Base-by-base conservation (phyloP, 768 basidiomycete species). In the Podaxis sp. region DNA sequence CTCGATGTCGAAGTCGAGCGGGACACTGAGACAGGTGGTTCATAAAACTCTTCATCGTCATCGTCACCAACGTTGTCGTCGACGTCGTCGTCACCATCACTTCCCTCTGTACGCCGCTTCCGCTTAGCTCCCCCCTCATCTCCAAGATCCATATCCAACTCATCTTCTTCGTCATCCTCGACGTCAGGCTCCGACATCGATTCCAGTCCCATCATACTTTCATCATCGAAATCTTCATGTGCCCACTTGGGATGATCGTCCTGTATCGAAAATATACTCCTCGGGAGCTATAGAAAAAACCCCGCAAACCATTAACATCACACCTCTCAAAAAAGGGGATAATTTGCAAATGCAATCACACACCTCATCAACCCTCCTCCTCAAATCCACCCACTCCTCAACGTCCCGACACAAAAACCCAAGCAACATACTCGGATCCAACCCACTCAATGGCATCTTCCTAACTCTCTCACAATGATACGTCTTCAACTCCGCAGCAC, bases 391-490 rank as follows among this genome's bases (percentile, higher is more conserved):
- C 92, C 94, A 99, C 59, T 99, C 96, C 17, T 71, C 78, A 75
- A 93, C 90, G 70, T 92, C 87, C 68, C 84, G 85, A 72, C 90
- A 89, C 67, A 98, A 71, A 72, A 99, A 99, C 11, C 96, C 96
- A 63, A 99, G 83, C 6, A 99, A 79, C 97, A 99, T 98, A 68
- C 95, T 97, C 24, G 96, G 97, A 73, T 99, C 97, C 59, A 99
- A 77, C 30, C 90, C 91, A 44, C 87, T 85, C 39, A 99, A 75
- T 0, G 90, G 90, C 92, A 99, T 96, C 85, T 96, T 98, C 71
- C 94, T 82, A 42, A 99, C 90, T 17, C 90, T 87, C n/a, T 99
- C 97, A 72, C 95, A 95, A 74, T 99, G 97, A 79, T 95, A 99
- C 12, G 93, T 96, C 69, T 84, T 85, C 38, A 98, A 77, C 70